A percentile compares a stretch with the other conserved stretches of the same genome.
phyloP scores from a whole-genome alignment of 257 asterid species.

The Paulownia fortunei region DNA sequence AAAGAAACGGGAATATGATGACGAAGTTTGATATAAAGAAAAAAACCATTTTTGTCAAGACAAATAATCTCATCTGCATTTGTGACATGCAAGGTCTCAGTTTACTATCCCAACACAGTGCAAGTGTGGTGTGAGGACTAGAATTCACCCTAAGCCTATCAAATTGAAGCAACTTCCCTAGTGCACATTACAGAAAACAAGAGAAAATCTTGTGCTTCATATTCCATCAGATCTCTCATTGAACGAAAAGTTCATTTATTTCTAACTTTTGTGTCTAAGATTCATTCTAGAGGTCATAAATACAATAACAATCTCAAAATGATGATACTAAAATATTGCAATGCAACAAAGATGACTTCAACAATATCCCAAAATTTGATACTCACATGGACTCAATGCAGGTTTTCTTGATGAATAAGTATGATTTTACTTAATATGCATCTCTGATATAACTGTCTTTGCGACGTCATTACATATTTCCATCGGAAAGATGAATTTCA shows the following conservation, averaged over 20 bases:
- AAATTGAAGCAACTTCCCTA: neutral
- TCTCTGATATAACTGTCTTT: neutral
- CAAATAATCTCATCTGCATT: neutral
- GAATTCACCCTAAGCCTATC: neutral
- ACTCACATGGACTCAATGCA: neutral
- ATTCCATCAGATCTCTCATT: neutral
- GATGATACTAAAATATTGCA: neutral
- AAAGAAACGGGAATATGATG: neutral
- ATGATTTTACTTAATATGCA: neutral
- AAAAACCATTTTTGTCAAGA: neutral
- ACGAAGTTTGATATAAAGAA: neutral
- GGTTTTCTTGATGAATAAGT: neutral
- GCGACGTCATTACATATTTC: constrained; percentile 14
- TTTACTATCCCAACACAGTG: neutral
- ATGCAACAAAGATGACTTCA: neutral
- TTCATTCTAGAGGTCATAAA: neutral
- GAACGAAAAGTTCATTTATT: neutral
- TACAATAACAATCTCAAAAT: neutral
- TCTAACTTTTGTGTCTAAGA: neutral
- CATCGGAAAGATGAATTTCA: neutral
- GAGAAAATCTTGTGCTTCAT: neutral
- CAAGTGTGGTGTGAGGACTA: neutral
- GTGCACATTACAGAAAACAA: neutral
- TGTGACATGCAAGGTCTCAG: neutral
- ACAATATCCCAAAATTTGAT: neutral